A percentile compares a stretch with the other conserved stretches of the same genome.
Conservation (phyloP, 441 rosid species). For the Populus hybrid region DNA sequence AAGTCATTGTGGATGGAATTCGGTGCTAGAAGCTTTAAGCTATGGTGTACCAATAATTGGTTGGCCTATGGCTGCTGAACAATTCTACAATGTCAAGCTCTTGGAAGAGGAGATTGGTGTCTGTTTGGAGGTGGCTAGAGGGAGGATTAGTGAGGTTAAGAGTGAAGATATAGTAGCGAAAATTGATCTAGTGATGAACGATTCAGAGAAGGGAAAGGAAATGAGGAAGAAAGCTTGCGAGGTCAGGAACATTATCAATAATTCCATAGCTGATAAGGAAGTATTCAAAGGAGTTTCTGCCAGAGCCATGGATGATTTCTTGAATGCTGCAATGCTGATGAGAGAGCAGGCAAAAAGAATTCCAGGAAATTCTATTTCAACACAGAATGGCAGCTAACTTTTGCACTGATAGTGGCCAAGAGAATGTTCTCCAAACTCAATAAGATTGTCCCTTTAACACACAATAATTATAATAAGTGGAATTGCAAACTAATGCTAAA, state of each 20-base stretch:
- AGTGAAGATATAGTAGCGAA: slow-evolving; percentile 39
- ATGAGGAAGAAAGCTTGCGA: slow-evolving; percentile 42
- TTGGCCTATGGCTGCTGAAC: slow-evolving; percentile 79
- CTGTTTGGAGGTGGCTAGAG: slow-evolving; percentile 66
- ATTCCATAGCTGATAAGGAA: slow-evolving; percentile 31
- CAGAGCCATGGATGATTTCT: slow-evolving; percentile 53
- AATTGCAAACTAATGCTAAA: no score
- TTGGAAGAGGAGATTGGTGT: slow-evolving; percentile 53
- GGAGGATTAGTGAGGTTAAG: slow-evolving; percentile 48
- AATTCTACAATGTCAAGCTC: slow-evolving; percentile 61
- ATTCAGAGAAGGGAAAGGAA: slow-evolving; percentile 35
- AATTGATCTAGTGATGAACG: slow-evolving; percentile 49
- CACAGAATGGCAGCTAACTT: no score
- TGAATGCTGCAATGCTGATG: slow-evolving; percentile 36
- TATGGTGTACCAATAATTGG: slow-evolving; percentile 64
- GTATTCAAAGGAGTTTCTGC: slow-evolving; percentile 46
- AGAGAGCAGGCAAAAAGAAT: background rate
- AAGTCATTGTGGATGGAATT: slow-evolving; percentile 89
- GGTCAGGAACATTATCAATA: slow-evolving; percentile 34
- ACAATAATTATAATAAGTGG: no score
- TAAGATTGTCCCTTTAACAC: no score
- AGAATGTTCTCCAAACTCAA: no score
- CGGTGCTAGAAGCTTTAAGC: slow-evolving; percentile 55
- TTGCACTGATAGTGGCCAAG: no score
- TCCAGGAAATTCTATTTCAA: no score